phyloP scores from a whole-genome alignment of 176 grass and related monocot species.

The Paspalum vaginatum region DNA sequence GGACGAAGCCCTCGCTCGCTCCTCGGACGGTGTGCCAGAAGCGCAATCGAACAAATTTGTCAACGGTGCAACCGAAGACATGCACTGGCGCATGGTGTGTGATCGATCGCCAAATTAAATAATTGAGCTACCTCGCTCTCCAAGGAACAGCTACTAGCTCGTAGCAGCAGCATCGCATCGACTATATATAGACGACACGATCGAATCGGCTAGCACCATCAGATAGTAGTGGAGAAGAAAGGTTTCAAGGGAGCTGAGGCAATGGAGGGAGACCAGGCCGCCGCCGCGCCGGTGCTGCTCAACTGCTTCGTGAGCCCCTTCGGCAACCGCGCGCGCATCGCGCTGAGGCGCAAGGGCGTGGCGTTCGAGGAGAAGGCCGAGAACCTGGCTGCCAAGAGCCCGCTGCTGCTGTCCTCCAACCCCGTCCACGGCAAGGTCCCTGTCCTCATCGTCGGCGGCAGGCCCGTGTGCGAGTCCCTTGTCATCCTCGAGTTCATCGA shows the following conservation, averaged over 20 bases:
- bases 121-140: neutral
- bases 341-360: conserved; percentile 71
- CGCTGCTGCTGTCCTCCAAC: conserved; percentile 65
- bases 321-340: conserved; percentile 58
- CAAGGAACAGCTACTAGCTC: neutral
- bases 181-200: no score
- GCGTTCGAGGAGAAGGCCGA: conserved; percentile 62
- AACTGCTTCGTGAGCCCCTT: conserved; percentile 72
- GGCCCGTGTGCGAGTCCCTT: conserved; percentile 63
- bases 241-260: conserved; percentile 34
- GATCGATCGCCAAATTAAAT: neutral
- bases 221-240: neutral
- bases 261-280: conserved; percentile 28
- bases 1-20: neutral
- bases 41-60: neutral
- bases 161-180: no score
- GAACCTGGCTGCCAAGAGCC: conserved; percentile 61
- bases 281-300: conserved; percentile 23
- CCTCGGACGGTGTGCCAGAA: neutral
- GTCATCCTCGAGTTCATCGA: conserved; percentile 68
- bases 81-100: neutral
- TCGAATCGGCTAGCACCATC: no score
- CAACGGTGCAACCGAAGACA: neutral
- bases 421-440: conserved; percentile 70
- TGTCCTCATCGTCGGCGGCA: conserved; percentile 58